These are phyloP conservation scores for Hanseniaspora valbyensis DNA, from an alignment of 805 yeast genomes.

Conservation along the genomic window DNA sequence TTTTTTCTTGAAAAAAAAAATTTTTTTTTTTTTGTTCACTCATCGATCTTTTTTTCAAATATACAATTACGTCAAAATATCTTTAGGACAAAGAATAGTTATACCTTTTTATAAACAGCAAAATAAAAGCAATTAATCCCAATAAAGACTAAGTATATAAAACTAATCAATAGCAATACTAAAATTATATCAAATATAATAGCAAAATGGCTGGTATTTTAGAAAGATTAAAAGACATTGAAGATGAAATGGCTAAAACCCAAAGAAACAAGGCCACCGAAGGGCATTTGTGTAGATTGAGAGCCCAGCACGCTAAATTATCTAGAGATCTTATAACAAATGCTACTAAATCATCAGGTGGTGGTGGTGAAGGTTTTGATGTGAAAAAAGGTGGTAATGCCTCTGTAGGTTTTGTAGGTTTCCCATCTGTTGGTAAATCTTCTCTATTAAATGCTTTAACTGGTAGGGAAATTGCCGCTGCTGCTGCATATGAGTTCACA, in stretches of 20 bases:
- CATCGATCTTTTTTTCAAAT: too few relatives aligned
- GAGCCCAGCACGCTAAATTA: constrained; percentile 90
- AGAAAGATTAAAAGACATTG: constrained; percentile 73
- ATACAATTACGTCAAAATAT: too few relatives aligned
- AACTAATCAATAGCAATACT: neutral
- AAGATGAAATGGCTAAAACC: constrained; percentile 95
- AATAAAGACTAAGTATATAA: too few relatives aligned
- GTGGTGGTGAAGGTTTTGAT: constrained; percentile 93
- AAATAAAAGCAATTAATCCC: neutral
- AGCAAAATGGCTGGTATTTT: constrained; percentile 51
- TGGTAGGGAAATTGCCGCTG: constrained; percentile 84
- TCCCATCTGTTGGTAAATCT: constrained; percentile 84
- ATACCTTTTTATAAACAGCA: too few relatives aligned
- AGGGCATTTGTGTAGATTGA: constrained; percentile 92
- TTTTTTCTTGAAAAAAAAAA: neutral
- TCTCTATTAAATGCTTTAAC: constrained; percentile 80
- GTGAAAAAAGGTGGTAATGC: constrained; percentile 99
- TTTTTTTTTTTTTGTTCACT: neutral
- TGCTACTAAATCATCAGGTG: constrained; percentile 63
- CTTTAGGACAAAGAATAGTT: too few relatives aligned
- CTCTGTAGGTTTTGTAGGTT: constrained; percentile 93
- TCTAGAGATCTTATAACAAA: constrained; percentile 81
- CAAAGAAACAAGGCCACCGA: constrained; percentile 97
- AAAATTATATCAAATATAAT: neutral
- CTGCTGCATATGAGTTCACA: constrained; percentile 96